Conservation (phyloP, 108 stramenopile species). For the Epithemia pelagica region DNA sequence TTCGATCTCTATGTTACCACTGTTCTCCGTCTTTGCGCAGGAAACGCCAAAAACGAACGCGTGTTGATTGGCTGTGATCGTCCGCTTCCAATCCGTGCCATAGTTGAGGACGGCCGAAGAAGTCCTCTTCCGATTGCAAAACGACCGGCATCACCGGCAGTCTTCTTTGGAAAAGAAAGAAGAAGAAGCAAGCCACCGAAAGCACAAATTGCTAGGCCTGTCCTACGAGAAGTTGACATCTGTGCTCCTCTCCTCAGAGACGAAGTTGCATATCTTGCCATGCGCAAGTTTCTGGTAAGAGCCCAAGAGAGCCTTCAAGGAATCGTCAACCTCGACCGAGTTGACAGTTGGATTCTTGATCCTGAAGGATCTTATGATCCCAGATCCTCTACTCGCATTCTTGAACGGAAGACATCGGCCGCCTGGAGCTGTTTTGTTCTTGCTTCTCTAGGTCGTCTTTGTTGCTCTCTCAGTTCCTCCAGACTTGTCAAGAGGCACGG, state of each 20-base stretch:
- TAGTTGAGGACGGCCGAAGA: neutral
- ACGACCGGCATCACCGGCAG: constrained; percentile 11
- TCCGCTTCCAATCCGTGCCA: neutral
- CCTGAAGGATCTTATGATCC: neutral
- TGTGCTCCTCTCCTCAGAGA: constrained; percentile 48
- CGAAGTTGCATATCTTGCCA: constrained; percentile 4
- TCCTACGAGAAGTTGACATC: constrained; percentile 60
- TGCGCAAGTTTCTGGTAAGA: constrained; percentile 38
- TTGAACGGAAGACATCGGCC: constrained; percentile 49
- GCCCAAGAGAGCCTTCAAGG: constrained; percentile 44
- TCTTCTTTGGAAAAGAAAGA: constrained; percentile 1
- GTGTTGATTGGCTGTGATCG: constrained; percentile 39
- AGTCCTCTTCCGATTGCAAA: neutral
- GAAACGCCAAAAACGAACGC: constrained; percentile 51
- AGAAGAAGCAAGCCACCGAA: neutral
- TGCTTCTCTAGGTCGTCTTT: constrained; percentile 32
- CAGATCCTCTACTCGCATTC: constrained; percentile 5
- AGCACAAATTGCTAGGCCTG: constrained; percentile 1
- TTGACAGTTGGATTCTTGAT: constrained; percentile 40
- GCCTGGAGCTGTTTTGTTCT: constrained; percentile 46
- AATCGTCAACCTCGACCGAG: constrained; percentile 66
- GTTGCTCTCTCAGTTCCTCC: neutral
- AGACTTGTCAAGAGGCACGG: neutral
- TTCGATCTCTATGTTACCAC: constrained; percentile 76
- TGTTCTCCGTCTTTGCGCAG: constrained; percentile 64